phyloP scores from a whole-genome alignment of 148 eudicot genomes.

The Amaranthus palmeri region DNA sequence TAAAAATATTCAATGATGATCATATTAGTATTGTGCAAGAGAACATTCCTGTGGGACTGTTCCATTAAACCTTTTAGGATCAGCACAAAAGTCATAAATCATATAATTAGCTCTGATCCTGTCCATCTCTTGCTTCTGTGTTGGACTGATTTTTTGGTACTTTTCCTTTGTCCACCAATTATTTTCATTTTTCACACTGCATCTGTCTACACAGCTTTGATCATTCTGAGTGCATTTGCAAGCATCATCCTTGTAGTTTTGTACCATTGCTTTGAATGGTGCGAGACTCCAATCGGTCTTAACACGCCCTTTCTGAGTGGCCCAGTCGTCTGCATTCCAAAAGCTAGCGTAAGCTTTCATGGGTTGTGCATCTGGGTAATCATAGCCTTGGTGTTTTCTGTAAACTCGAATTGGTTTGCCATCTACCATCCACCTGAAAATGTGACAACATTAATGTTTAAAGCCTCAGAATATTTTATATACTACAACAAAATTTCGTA shows the following conservation, averaged over 20 bases:
- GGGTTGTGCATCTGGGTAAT: constrained; percentile 49
- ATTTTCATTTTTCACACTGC: constrained; percentile 27
- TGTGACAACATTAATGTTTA: no score
- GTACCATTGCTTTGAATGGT: constrained; percentile 42
- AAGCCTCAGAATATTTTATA: no score
- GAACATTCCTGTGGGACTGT: constrained; percentile 48
- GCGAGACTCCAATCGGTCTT: constrained; percentile 54
- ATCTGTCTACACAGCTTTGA: constrained; percentile 31
- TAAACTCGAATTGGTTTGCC: constrained; percentile 53
- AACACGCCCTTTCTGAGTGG: constrained; percentile 54
- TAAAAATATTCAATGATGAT: neutral
- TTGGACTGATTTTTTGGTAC: constrained; percentile 23
- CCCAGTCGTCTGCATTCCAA: constrained; percentile 78
- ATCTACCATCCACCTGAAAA: constrained; percentile 62
- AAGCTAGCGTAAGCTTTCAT: constrained; percentile 50
- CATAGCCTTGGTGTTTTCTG: constrained; percentile 47
- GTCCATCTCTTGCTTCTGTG: constrained; percentile 37
- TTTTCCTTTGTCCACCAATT: constrained; percentile 41
- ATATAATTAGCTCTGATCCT: constrained; percentile 41
- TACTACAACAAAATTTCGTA: no score
- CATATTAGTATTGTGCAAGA: constrained; percentile 33
- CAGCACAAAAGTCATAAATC: constrained; percentile 65
- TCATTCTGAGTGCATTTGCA: constrained; percentile 40
- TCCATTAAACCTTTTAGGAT: constrained; percentile 36
- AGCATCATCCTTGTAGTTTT: constrained; percentile 38